Percentiles rank a stretch among this genome's conserved stretches.
phyloP scores from a whole-genome alignment of 257 asterid species.

The Gentiana macrophylla region DNA sequence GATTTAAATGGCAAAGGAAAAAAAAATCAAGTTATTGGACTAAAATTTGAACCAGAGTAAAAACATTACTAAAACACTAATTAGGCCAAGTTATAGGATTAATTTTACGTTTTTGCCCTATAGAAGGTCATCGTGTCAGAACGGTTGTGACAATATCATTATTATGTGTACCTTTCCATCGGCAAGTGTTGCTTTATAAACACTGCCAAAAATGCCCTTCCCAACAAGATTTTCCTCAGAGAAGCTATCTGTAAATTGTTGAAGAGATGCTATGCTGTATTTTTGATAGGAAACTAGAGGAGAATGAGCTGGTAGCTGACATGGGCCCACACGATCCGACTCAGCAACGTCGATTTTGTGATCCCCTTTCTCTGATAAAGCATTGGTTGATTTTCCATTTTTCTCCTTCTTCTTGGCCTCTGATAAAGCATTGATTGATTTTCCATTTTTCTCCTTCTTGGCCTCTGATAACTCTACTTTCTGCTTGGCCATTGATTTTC shows the following conservation, averaged over 20 bases:
- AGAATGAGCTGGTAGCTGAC: conserved; percentile 29
- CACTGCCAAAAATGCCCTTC: conserved; percentile 66
- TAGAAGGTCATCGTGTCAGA: too few relatives aligned
- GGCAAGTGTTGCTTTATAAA: conserved; percentile 64
- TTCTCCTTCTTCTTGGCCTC: neutral
- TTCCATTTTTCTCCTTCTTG: conserved; percentile 10
- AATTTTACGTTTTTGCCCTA: too few relatives aligned
- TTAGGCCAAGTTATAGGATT: too few relatives aligned
- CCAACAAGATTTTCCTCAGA: conserved; percentile 79
- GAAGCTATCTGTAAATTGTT: conserved; percentile 79
- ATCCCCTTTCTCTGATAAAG: conserved; percentile 25
- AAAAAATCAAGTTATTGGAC: too few relatives aligned
- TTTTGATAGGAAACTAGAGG: conserved; percentile 53
- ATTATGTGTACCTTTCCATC: conserved; percentile 45
- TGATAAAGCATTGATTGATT: conserved; percentile 10
- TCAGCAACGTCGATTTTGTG: conserved; percentile 24
- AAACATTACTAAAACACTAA: too few relatives aligned
- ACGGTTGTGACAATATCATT: too few relatives aligned
- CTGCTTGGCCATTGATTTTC: too few relatives aligned
- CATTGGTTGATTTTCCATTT: conserved; percentile 21
- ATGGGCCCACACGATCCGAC: conserved; percentile 9
- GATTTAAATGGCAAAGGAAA: conserved; percentile 8
- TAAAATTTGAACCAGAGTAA: too few relatives aligned
- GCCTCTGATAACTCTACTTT: neutral
- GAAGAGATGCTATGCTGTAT: conserved; percentile 73